Evolutionary conservation across 2,329 filamentous ascomycete genomes (phyloP).

Genomic region (Penicillium sp.): DNA sequence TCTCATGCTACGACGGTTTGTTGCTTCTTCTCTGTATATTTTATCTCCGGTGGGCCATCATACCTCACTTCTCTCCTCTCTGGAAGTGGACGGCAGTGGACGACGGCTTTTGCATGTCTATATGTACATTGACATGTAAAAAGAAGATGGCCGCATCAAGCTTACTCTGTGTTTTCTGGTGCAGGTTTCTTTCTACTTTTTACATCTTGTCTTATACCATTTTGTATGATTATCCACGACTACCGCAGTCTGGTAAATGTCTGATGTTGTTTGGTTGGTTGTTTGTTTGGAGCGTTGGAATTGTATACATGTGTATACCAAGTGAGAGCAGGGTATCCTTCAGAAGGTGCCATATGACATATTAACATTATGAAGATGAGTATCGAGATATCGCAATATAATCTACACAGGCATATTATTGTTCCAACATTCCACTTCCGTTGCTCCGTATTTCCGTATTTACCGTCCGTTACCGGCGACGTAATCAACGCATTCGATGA

Average conservation of each 20-base stretch:
- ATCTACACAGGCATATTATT: background rate
- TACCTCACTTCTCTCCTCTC: background rate
- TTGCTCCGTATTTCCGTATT: background rate
- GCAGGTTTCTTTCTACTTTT: background rate
- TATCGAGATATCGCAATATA: background rate
- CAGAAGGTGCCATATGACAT: background rate
- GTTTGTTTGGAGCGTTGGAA: background rate
- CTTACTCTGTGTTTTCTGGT: background rate
- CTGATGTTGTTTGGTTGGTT: background rate
- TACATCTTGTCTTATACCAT: slow-evolving; percentile 10
- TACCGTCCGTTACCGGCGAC: too few species aligned
- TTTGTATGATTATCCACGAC: slow-evolving; percentile 6
- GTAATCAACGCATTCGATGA: background rate
- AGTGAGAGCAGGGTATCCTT: background rate
- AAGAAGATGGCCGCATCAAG: background rate
- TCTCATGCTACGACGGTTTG: background rate
- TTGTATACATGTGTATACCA: background rate
- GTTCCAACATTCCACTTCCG: too few species aligned
- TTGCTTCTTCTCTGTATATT: slow-evolving; percentile 12
- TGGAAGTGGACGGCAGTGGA: background rate
- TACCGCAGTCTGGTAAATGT: background rate
- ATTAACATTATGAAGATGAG: background rate
- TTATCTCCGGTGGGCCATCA: background rate
- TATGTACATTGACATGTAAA: background rate
- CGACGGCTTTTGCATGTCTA: background rate